These are phyloP conservation scores for Alternaria triticimaculans DNA, from an alignment of 2,329 filamentous ascomycete species.

Conservation along the genomic window DNA sequence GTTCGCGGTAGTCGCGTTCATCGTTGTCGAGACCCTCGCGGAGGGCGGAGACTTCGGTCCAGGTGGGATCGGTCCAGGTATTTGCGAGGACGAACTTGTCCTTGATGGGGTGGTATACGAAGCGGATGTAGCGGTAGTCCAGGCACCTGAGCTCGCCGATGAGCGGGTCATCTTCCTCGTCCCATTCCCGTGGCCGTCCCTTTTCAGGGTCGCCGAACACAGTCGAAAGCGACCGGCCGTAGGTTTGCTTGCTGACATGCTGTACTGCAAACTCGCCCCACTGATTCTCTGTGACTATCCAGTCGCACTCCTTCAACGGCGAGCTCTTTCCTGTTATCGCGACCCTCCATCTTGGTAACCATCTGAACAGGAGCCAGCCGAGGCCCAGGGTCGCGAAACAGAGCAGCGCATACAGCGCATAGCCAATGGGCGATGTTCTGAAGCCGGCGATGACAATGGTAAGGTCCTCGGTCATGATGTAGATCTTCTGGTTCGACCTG, in stretches of 20 bases:
- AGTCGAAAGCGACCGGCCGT: conserved; percentile 68
- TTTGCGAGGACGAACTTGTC: conserved; percentile 88
- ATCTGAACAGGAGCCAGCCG: conserved; percentile 83
- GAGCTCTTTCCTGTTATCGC: conserved; percentile 72
- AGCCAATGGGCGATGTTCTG: conserved; percentile 74
- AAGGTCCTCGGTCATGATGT: conserved; percentile 91
- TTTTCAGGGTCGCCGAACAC: conserved; percentile 74
- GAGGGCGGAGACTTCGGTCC: conserved; percentile 78
- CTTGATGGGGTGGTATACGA: conserved; percentile 86
- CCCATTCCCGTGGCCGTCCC: conserved; percentile 69
- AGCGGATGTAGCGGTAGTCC: conserved; percentile 92
- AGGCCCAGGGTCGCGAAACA: conserved; percentile 78
- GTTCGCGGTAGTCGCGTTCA: conserved; percentile 80
- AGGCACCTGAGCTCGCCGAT: conserved; percentile 76
- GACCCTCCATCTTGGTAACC: conserved; percentile 89
- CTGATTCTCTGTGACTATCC: conserved; percentile 97
- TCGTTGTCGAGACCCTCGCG: conserved; percentile 85
- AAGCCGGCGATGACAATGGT: conserved; percentile 95
- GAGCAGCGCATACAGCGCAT: conserved; percentile 70
- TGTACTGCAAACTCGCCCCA: conserved; percentile 92
- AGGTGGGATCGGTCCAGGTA: conserved; percentile 92
- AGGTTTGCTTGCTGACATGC: conserved; percentile 65
- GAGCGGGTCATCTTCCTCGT: conserved; percentile 77
- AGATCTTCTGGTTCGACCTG: conserved; percentile 84
- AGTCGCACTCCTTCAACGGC: conserved; percentile 76